A percentile compares a stretch with the other conserved stretches of the same genome.
These are phyloP conservation scores for Ceratocystis cubensis DNA, from an alignment of 2,329 filamentous ascomycete species.

Conservation along the genomic window DNA sequence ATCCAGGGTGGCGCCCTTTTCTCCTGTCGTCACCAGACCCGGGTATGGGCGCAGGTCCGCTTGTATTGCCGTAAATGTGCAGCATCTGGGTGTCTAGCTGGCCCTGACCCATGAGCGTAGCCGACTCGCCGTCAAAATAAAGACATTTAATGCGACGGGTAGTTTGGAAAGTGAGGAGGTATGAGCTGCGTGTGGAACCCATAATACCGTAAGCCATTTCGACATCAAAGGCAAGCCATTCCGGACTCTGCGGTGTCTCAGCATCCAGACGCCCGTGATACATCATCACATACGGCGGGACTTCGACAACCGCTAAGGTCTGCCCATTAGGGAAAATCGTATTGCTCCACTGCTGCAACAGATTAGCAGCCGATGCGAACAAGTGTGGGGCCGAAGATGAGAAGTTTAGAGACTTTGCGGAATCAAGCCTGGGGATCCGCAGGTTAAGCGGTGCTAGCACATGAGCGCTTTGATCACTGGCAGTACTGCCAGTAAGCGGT, in stretches of 20 bases:
- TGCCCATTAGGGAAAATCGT: conserved; percentile 41
- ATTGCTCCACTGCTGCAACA: conserved; percentile 40
- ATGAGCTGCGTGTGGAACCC: conserved; percentile 33
- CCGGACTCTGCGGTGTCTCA: conserved; percentile 34
- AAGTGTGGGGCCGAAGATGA: conserved; percentile 37
- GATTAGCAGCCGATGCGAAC: conserved; percentile 35
- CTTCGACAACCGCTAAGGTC: conserved; percentile 34
- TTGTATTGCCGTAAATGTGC: conserved; percentile 36
- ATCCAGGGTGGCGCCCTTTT: background rate
- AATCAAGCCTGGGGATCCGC: conserved; percentile 10
- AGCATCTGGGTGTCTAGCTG: conserved; percentile 39
- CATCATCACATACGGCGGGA: conserved; percentile 36
- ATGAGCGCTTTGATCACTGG: background rate
- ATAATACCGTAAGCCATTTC: conserved; percentile 44
- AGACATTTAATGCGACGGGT: conserved; percentile 32
- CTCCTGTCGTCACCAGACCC: background rate
- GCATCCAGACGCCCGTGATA: conserved; percentile 37
- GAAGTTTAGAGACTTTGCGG: conserved; percentile 32
- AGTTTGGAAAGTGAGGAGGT: conserved; percentile 38
- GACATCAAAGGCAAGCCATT: conserved; percentile 41
- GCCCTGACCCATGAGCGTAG: conserved; percentile 35
- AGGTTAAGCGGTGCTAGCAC: background rate
- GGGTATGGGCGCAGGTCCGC: conserved; percentile 25
- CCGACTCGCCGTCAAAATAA: conserved; percentile 41
- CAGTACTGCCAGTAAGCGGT: background rate